Evolutionary conservation across 1,139 yeast species (phyloP), one percentile per base, ranked within the genome.

Genomic region (Groenewaldozyma sp.): DNA sequence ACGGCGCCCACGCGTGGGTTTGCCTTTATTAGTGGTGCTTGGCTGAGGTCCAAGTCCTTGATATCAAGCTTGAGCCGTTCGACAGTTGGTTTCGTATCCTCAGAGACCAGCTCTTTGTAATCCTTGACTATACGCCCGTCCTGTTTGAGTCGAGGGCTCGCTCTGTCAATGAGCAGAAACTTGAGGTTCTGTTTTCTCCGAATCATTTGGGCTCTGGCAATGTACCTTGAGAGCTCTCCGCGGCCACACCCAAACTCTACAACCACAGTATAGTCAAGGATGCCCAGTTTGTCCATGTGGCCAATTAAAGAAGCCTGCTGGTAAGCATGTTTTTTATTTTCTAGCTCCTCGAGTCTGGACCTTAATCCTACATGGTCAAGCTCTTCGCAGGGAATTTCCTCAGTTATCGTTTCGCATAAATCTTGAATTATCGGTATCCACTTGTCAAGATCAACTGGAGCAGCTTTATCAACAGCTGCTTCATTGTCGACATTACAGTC

Each of bases 171-270:
- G 24, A 87, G 63, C 2, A 86, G 69, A 54, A 67, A 83, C 20
- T 75, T 73, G 16, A 38, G 42, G 11, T 11, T 44, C 34, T 38
- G 34, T 14, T 13, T 37, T 21, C 45, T 41, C n/a, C n/a, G n/a
- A 18, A 45, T 51, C 37, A 52, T 49, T 7, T 73, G 57, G 37
- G 81, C 71, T 41, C 67, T 61, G 44, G 73, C 68, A n/a, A 84
- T 66, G 52, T 75, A 82, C 44, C 94, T 62, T 0, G 88, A 74
- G 20, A 87, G 68, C 55, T 87, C 96, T 1, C 82, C 95, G 45
- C 88, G 73, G 0, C 96, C 96, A 56, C 94, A 82, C 0, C 96
- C 96, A 64, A 84, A 86, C 58, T 87, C 96, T 20, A 82, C 58
- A 51, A 78, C 74, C 38, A 71, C 63, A 9, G 37, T 34, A 19